Evolutionary conservation across 2,329 filamentous ascomycete genomes (phyloP), one percentile per base, ranked within the genome.

Genomic region (Sporothrix globosa): DNA sequence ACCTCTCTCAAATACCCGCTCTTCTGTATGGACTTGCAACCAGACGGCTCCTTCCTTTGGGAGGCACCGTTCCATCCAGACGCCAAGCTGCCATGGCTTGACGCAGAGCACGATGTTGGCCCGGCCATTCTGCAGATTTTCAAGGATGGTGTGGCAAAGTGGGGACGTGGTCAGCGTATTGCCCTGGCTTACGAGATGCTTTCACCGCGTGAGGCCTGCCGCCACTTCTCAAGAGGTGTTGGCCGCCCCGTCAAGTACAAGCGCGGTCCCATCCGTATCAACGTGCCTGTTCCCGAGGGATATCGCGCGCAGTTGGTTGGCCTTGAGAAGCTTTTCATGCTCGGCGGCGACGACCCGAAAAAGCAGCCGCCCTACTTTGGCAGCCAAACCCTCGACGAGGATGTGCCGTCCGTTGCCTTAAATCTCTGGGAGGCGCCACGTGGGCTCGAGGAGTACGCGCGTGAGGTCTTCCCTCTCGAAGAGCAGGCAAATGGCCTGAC

Each of bases 101-200:
- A 99, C 77, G 93, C 94, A 4, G 96, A 98, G 80, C 95, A 98
- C 77, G 96, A 99, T 76, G 91, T 97, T 56, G 96, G 96, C 4
- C 93, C 96, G 1, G 92, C 95, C 2, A 88, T 98, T 61, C 83
- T 97, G 70, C 95, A 98, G 78, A 90, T 98, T 70, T 95, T 98
- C 85, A 98, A 97, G 80, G 94, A 98, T 78, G 95, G 95, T 1
- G 87, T 92, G 5, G 84, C 86, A 74, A 93, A 92, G 79, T 98
- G 95, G 94, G 90, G 90, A n/a, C 82, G 82, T 53, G 84, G 83
- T 67, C 83, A 86, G 76, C 83, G 94, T 71, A 92, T 98, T 73
- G 92, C 94, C 19, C 85, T 98, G 63, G 93, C 95, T 4, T 98
- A 97, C 79, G 93, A 97, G 79, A 91, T 93, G 75, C 85, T 98